Percentiles rank a stretch among this genome's conserved stretches.
phyloP scores from a whole-genome alignment of 805 yeast genomes.

The Wickerhamomyces bovis region DNA sequence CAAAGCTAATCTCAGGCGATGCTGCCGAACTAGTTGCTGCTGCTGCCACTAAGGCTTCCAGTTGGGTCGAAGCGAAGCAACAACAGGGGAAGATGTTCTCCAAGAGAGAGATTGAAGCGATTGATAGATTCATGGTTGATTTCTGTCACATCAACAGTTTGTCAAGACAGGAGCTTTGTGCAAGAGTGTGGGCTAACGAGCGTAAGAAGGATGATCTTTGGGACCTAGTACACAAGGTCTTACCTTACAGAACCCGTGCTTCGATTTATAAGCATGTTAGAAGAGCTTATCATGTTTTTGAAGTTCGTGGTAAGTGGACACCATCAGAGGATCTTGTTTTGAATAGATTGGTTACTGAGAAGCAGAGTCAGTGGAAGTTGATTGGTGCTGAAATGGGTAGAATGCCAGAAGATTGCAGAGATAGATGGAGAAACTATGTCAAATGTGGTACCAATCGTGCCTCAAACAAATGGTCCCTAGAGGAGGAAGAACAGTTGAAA shows the following conservation, averaged over 20 bases:
- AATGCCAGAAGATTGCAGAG: conserved; percentile 98
- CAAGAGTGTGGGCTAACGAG: conserved; percentile 81
- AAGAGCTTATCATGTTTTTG: conserved; percentile 81
- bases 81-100: conserved; percentile 40
- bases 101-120: conserved; percentile 58
- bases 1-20: background rate
- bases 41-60: conserved; percentile 40
- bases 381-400: conserved; percentile 77
- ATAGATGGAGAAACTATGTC: conserved; percentile 92
- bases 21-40: conserved; percentile 33
- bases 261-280: conserved; percentile 90
- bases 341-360: conserved; percentile 53
- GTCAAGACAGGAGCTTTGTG: conserved; percentile 65
- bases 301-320: conserved; percentile 88
- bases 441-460: conserved; percentile 81
- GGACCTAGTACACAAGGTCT: conserved; percentile 72
- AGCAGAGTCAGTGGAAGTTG: conserved; percentile 82
- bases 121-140: conserved; percentile 65
- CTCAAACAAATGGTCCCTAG: conserved; percentile 70
- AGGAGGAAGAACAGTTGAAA: conserved; percentile 61
- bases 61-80: conserved; percentile 18
- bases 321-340: conserved; percentile 70
- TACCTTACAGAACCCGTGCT: conserved; percentile 83
- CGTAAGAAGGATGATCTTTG: conserved; percentile 85
- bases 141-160: conserved; percentile 61